These are phyloP conservation scores for Arthrobotrys sinensis DNA, from an alignment of 2,329 filamentous ascomycete species.

Conservation along the genomic window DNA sequence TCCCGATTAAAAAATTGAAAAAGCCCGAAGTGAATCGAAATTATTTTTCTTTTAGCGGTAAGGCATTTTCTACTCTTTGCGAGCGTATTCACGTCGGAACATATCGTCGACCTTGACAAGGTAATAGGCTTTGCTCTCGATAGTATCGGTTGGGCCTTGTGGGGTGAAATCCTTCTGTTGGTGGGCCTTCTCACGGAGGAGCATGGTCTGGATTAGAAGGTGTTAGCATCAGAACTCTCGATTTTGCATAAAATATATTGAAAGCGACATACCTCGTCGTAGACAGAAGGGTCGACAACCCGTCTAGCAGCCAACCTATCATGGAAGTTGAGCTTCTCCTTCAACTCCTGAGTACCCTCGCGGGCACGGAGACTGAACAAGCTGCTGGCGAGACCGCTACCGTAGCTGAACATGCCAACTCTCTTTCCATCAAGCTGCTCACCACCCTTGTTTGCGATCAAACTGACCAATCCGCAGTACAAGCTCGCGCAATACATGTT, in stretches of 20 bases:
- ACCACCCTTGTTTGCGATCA: slow-evolving; percentile 77
- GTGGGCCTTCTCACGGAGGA: slow-evolving; percentile 85
- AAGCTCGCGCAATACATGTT: slow-evolving; percentile 77
- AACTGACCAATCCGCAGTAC: slow-evolving; percentile 73
- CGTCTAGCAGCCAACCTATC: slow-evolving; percentile 77
- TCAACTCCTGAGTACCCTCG: slow-evolving; percentile 78
- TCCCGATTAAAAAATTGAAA: slow-evolving; percentile 22
- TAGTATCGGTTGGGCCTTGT: slow-evolving; percentile 77
- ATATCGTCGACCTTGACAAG: slow-evolving; percentile 85
- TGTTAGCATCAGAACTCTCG: slow-evolving; percentile 63
- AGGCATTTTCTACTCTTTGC: slow-evolving; percentile 76
- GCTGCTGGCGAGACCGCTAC: slow-evolving; percentile 80
- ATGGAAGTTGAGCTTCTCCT: slow-evolving; percentile 79
- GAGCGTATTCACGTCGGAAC: slow-evolving; percentile 83
- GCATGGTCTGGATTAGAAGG: slow-evolving; percentile 76
- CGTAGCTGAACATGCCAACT: slow-evolving; percentile 83
- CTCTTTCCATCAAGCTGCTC: slow-evolving; percentile 79
- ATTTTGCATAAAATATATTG: slow-evolving; percentile 17
- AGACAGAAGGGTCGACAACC: slow-evolving; percentile 79
- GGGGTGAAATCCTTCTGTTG: slow-evolving; percentile 84
- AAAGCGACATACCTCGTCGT: slow-evolving; percentile 77
- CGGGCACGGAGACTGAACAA: slow-evolving; percentile 82
- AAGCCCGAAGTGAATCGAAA: slow-evolving; percentile 13
- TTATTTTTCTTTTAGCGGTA: slow-evolving; percentile 8
- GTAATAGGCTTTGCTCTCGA: slow-evolving; percentile 81